Evolutionary conservation across 805 yeast species (phyloP).

Genomic region (Ogataea ramenticola): DNA sequence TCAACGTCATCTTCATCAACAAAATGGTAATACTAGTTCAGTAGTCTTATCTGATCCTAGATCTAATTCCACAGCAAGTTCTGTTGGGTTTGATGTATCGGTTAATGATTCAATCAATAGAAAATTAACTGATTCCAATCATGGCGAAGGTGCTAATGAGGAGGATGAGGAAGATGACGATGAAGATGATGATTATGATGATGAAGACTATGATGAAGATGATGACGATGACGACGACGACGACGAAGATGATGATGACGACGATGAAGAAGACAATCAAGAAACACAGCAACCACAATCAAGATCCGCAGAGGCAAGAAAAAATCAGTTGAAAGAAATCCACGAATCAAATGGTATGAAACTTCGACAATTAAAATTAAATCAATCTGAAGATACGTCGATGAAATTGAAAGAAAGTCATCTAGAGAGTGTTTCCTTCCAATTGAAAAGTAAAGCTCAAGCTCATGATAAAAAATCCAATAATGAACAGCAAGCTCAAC

Average conservation of each 20-base stretch:
- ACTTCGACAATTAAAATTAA: neutral
- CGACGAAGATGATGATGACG: constrained; percentile 11
- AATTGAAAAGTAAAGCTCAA: constrained; percentile 13
- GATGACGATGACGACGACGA: constrained; percentile 5
- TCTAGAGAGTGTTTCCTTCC: constrained; percentile 12
- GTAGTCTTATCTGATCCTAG: neutral
- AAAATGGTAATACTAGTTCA: neutral
- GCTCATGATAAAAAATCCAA: neutral
- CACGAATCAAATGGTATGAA: neutral
- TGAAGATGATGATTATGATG: constrained; percentile 11
- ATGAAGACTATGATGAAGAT: neutral
- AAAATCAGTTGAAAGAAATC: neutral
- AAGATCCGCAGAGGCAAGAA: neutral
- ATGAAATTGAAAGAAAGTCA: constrained; percentile 1
- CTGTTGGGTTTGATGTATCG: constrained; percentile 24
- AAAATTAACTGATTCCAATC: constrained; percentile 24
- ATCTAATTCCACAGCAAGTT: neutral
- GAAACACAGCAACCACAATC: neutral
- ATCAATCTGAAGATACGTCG: neutral
- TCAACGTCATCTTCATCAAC: neutral
- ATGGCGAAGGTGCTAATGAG: constrained; percentile 32
- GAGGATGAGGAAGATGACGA: constrained; percentile 27
- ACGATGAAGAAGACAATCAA: constrained; percentile 7
- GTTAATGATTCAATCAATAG: constrained; percentile 32
- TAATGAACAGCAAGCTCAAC: constrained; percentile 50